Evolutionary conservation across 352 stramenopile genomes (phyloP), one percentile per base, ranked within the genome.

Genomic region (Phytophthora palmivora): DNA sequence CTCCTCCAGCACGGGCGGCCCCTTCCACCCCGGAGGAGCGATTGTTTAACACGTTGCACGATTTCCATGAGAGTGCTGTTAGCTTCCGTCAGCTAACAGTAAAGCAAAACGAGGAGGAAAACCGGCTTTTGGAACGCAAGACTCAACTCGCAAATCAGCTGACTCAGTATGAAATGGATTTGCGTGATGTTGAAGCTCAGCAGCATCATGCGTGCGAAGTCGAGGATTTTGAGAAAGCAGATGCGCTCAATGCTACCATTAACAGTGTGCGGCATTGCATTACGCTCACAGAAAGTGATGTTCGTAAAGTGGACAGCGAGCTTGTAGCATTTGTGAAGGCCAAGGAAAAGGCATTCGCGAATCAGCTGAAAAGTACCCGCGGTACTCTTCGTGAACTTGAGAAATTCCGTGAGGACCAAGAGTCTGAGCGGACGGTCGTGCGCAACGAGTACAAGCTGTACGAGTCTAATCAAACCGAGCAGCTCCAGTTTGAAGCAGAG

Each of bases 201-300:
- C 87, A 95, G 46, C 78, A 94, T 15, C 84, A 90, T 42, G 84
- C 87, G 2, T 84, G 78, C 36, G 83, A 92, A 54, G 74, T 91
- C 26, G 87, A 95, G 46, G 87, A 95, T 70, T 95, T 95, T 47
- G 87, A 95, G 43, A 88, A 87, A 32, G 87, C 87, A 0, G 87
- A 95, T 44, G 79, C 87, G 5, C 64, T 95, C 6, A 94, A 95
- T 59, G 67, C 78, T 11, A 90, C 79, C 6, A 89, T 95, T 55
- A 90, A 88, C 72, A 93, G 82, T 32, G 79, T 94, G 24, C 79
- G 82, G 8, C 87, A 95, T 57, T 85, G 82, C 39, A 91, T 93
- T 38, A 92, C 86, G 14, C 70, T 94, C 6, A 87, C 79, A 7
- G 79, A 94, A 56, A 95, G 83, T 44, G 87, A 94, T 41, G 71